Evolutionary conservation across 805 yeast genomes (phyloP), one percentile per base, ranked within the genome.

Genomic region (Yarrowia keelungensis): DNA sequence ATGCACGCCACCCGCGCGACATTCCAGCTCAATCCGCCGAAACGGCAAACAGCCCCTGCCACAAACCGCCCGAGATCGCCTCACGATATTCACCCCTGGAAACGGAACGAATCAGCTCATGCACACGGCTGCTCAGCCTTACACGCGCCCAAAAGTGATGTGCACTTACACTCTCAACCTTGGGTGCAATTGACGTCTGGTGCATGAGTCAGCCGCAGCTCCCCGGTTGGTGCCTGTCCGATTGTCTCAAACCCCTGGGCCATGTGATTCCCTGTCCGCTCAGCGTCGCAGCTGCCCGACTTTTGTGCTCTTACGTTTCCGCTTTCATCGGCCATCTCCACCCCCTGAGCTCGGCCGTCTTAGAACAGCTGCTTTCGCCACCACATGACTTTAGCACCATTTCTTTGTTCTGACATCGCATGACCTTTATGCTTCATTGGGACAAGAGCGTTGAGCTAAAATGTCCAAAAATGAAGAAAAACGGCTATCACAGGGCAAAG

Each of bases 81-180:
- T 5, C 53, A 14, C 26, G n/a, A 12, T 46, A 5, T 38, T 35
- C 22, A n/a, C 16, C 54, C 42, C 54, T 22, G 36, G 54, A 35
- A 50, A 36, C 42, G 22, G 38, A 32, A 50, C 56, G 56, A 35
- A 16, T 51, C 58, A 11, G 58, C 43, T 12, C 59, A 53, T 53
- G 59, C 59, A 54, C 45, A 19, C 38, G 62, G 62, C 47, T 56
- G 62, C 62, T 56, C 62, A 56, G 62, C 62, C 62, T 56, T 43
- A 56, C 62, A 36, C 47, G 22, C 47, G 36, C 46, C 36, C 47
- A 26, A 38, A 38, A 38, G 45, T 19, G 45, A 39, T 39, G 36
- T 12, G 42, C 59, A 39, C 32, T 38, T 53, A 38, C 45, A 14
- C 36, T 39, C 45, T 16, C 59, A 53, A 53, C 59, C 59, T 53